Evolutionary conservation across 106 monocot genomes (phyloP).

Genomic region (Iris macrosiphon): DNA sequence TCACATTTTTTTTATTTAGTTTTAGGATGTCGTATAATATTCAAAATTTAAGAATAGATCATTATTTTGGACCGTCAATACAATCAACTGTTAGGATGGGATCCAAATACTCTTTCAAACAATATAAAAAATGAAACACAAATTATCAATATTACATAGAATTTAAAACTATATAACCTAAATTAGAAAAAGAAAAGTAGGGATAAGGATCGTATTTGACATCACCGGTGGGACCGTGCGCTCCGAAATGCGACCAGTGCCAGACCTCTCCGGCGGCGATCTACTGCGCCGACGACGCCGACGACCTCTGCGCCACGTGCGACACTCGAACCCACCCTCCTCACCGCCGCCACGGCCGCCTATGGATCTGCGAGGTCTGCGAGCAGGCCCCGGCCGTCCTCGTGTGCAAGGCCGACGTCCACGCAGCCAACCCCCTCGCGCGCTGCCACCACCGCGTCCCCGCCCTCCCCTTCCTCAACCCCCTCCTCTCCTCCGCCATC

Average conservation of each 20-base stretch:
- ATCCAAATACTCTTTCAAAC: no score
- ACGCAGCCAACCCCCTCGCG: conserved; percentile 6
- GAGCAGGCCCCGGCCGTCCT: no score
- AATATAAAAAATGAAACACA: no score
- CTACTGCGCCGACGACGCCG: conserved; percentile 1
- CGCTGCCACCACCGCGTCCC: conserved; percentile 9
- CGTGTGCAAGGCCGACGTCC: conserved; percentile 10
- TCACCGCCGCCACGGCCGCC: conserved; percentile 1
- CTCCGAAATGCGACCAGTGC: conserved; percentile 2
- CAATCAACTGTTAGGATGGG: no score
- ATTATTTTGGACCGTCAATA: no score
- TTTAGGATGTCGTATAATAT: no score
- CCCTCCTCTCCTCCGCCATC: not conserved
- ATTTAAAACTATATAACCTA: no score
- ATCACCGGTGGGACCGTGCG: not conserved
- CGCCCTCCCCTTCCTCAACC: not conserved
- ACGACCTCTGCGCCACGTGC: conserved; percentile 2
- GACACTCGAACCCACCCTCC: not conserved
- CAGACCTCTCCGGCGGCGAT: not conserved
- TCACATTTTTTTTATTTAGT: no score
- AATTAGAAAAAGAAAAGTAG: no score
- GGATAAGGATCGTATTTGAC: no score
- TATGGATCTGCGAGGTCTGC: conserved; percentile 12
- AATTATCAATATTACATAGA: no score
- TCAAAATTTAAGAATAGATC: no score